Base-by-base conservation (phyloP, 1,284 basidiomycete species). In the Gomphus bonarii region DNA sequence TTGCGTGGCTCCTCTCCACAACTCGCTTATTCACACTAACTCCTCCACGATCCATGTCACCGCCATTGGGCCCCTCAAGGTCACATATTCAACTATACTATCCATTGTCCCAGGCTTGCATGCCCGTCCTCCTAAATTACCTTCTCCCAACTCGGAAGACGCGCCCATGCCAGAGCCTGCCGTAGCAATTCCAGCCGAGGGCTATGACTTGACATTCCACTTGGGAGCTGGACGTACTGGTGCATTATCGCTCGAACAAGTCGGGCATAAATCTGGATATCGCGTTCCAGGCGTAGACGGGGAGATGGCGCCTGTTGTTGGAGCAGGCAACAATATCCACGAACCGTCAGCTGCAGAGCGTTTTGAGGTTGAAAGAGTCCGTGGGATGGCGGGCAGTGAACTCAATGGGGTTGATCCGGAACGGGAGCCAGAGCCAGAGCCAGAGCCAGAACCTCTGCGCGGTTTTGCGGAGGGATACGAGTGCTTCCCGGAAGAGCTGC, bases 201-300 rank as follows among this genome's bases (percentile, higher is more conserved):
- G 84, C n/a, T 88, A 83, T 63, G 85, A 88, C 65, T 79, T 88
- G 60, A 76, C 88, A 51, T 76, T 88, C 62, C 85, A 88, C 63
- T 72, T 88, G 38, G 85, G 86, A 9, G 80, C 83, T 12, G 84
- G 83, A 1, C 78, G 79, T 7, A 74, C 81, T 12, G 86, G 85
- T 0, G 75, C 78, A 0, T 67, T 88, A 54, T 74, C 82, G 28
- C 74, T 88, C 69, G 85, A 88, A 66, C 74, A 78, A 60, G 66
- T 80, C n/a, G 78, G 75, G 0, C 86, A 88, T 66, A 86, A 85
- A 65, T 71, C 78, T 33, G 84, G 84, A 10, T 88, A 86, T 63
- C 73, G 80, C 54, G 80, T 84, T 78, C 84, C 82, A 65, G 85
- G 88, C 62, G 80, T 77, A 14, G 72, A 73, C 4, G 81, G 79